Evolutionary conservation across 495 filamentous ascomycete species (phyloP), one percentile per base, ranked within the genome.

Genomic region (Chaetomium cochliodes): DNA sequence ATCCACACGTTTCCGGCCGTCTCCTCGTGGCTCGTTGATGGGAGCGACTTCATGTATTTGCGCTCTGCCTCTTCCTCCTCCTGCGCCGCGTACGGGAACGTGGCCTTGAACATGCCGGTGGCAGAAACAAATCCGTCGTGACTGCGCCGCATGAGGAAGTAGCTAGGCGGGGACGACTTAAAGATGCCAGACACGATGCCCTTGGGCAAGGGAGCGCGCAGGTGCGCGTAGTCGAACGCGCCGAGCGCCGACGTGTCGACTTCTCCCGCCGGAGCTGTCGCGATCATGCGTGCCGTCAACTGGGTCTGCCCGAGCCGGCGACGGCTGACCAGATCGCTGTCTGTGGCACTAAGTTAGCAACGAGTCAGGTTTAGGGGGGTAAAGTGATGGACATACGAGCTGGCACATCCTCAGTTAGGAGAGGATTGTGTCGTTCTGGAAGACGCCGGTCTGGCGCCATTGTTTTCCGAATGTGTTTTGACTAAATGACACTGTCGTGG

Each of bases 81-180:
- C 37, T 84, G 77, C 63, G 89, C 88, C 16, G 94, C 92, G 83
- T 92, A 98, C 4, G 94, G 94, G 75, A 97, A 98, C 7, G 93
- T 91, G 62, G 96, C 96, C 79, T 98, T 98, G 83, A 98, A 98
- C 96, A 98, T 98, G 73, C 96, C 94, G 58, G 94, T 98, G 7
- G 94, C 92, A 70, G 92, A 97, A 46, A 98, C 87, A 72, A 82
- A 97, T 46, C 96, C 96, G 79, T 98, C 94, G 73, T 87, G 88
- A 79, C 92, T 96, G 64, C 94, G 90, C 74, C 96, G 87, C 94
- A 98, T 98, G 67, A 98, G 79, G 73, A 97, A 98, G 77, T 98
- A 98, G 22, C 91, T 92, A 71, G 91, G 90, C 5, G 93, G 93
- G 46, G 85, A 82, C 15, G 88, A 86, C 58, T 88, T 89, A 79